phyloP scores from a whole-genome alignment of 352 stramenopile species.

The Phytophthora chlamydospora region DNA sequence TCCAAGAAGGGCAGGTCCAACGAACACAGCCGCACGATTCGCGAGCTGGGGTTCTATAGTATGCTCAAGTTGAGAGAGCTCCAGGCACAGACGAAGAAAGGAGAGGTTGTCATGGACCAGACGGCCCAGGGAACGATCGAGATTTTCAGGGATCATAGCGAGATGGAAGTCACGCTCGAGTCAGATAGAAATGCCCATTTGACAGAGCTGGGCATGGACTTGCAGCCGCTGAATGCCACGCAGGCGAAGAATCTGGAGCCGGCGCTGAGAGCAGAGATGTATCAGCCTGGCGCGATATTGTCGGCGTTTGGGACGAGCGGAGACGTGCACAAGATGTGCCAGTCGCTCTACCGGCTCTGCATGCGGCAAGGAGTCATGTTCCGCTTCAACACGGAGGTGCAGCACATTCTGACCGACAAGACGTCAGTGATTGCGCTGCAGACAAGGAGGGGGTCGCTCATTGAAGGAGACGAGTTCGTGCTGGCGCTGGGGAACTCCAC shows the following conservation, averaged over 20 bases:
- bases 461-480: conserved; percentile 89
- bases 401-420: conserved; percentile 80
- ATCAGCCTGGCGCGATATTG: conserved; percentile 68
- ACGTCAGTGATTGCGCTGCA: conserved; percentile 82
- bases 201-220: conserved; percentile 78
- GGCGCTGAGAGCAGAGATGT: conserved; percentile 61
- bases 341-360: conserved; percentile 80
- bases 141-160: conserved; percentile 61
- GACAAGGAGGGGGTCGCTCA: conserved; percentile 78
- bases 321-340: conserved; percentile 90
- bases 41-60: conserved; percentile 86
- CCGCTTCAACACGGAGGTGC: conserved; percentile 85
- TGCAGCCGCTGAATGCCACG: conserved; percentile 61
- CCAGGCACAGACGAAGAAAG: conserved; percentile 77
- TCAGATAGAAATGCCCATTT: conserved; percentile 76
- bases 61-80: conserved; percentile 86
- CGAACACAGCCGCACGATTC: conserved; percentile 80
- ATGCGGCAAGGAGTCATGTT: conserved; percentile 89
- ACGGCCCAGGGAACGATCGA: conserved; percentile 86
- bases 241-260: conserved; percentile 77
- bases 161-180: conserved; percentile 74
- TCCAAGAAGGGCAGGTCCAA: conserved; percentile 78
- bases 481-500: conserved; percentile 84
- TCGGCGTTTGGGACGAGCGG: conserved; percentile 86
- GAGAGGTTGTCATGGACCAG: conserved; percentile 87